Base-by-base conservation (phyloP, 1,284 basidiomycete genomes). In the Retiboletus flavoniger region DNA sequence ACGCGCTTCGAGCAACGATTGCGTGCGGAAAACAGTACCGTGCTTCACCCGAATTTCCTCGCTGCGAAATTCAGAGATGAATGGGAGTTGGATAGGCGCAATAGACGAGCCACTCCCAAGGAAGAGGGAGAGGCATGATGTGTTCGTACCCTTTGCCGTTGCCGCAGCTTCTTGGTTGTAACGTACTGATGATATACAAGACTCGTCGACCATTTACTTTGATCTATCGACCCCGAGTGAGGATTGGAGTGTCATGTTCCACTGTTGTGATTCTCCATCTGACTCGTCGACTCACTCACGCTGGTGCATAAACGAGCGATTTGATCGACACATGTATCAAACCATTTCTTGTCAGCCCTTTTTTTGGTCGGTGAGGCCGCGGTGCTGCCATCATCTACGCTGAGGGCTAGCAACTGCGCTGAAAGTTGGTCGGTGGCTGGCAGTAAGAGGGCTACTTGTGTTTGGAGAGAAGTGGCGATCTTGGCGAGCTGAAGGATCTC, bases 41-140 rank as follows among this genome's bases (percentile, higher is more conserved):
- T 81, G 0, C 62, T 84, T 36, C 89, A 77, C 60, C 87, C 87
- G 0, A 89, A 89, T 60, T 81, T 82, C 41, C 72, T 90, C 31
- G 87, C 79, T 3, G 83, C 77, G 7, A 81, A 80, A 55, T 84
- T 83, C 74, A 79, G 80, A 64, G 79, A 81, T 29, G 66, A 71
- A 29, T 71, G 70, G 60, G 77, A 79, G 45, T 42, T 62, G 43
- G 70, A 71, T 10, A 63, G 58, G 46, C 70, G 62, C 26, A 54
- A 57, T 55, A 67, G 54, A 67, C 61, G 65, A 38, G 50, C 17
- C 0, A 57, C 53, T 2, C 34, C 57, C 0, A 72, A 63, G 48
- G 70, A 70, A 32, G 67, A 71, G 47, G 67, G 70, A 19, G 67
- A 69, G 51, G 60, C 68, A 28, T 68, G 54, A 71, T n/a, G 51